Evolutionary conservation across 768 basidiomycete species (phyloP).

Genomic region (Trametes sanguinea): DNA sequence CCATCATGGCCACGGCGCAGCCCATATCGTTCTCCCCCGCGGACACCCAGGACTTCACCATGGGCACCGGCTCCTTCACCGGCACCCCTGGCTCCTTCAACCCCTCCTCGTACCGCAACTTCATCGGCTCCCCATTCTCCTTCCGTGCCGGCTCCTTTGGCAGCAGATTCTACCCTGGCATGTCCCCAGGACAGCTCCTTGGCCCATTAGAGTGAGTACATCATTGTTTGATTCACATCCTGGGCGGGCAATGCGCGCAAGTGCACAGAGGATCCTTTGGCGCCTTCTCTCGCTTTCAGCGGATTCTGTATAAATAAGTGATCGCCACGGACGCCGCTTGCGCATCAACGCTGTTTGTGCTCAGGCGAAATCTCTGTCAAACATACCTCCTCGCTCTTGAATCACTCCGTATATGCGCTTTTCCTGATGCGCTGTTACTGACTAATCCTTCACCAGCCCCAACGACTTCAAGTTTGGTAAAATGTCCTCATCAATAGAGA

Average conservation of each 20-base stretch:
- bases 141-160: constrained; percentile 71
- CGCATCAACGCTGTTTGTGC: too few relatives aligned
- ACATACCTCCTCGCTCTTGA: too few relatives aligned
- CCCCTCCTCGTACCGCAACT: constrained; percentile 65
- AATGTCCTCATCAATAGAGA: constrained; percentile 57
- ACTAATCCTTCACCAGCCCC: constrained; percentile 32
- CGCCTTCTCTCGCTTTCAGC: too few relatives aligned
- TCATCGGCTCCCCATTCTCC: constrained; percentile 68
- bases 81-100: constrained; percentile 55
- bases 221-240: neutral
- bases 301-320: too few relatives aligned
- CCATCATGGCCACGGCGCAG: constrained; percentile 42
- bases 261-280: too few relatives aligned
- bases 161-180: constrained; percentile 61
- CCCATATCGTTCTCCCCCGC: constrained; percentile 44
- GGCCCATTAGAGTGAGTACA: constrained; percentile 65
- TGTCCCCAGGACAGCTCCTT: constrained; percentile 61
- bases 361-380: too few relatives aligned
- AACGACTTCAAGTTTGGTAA: constrained; percentile 50
- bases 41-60: constrained; percentile 34
- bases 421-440: too few relatives aligned
- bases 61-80: constrained; percentile 51
- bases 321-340: too few relatives aligned
- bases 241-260: neutral
- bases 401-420: neutral